Evolutionary conservation across 805 yeast species (phyloP).

Genomic region (Starmera amethionina): DNA sequence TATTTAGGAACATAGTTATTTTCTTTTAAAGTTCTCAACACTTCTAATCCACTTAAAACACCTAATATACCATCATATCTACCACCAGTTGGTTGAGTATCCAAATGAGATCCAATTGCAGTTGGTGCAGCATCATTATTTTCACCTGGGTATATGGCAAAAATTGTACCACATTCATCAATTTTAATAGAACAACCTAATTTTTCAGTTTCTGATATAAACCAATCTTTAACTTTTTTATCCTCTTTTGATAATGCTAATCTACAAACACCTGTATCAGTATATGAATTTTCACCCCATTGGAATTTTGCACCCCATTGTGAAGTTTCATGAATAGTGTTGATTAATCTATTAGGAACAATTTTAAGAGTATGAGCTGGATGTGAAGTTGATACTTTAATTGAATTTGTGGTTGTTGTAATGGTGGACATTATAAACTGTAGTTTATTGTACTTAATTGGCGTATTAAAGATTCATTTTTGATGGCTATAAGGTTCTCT

Average conservation of each 20-base stretch:
- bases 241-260: slow-evolving; percentile 54
- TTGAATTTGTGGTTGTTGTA: too few species aligned
- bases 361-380: too few species aligned
- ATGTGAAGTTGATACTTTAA: not conserved
- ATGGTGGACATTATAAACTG: too few species aligned
- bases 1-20: slow-evolving; percentile 48
- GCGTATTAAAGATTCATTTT: too few species aligned
- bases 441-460: too few species aligned
- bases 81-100: slow-evolving; percentile 74
- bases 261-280: slow-evolving; percentile 62
- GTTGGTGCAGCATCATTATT: slow-evolving; percentile 40
- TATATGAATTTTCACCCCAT: slow-evolving; percentile 40
- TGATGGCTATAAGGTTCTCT: too few species aligned
- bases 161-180: slow-evolving; percentile 61
- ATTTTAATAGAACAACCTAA: slow-evolving; percentile 50
- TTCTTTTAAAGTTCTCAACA: slow-evolving; percentile 53
- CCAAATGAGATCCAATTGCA: slow-evolving; percentile 65
- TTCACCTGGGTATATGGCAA: slow-evolving; percentile 53
- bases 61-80: slow-evolving; percentile 67
- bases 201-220: slow-evolving; percentile 36
- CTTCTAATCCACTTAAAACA: slow-evolving; percentile 57
- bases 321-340: slow-evolving; percentile 55
- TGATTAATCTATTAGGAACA: slow-evolving; percentile 28
- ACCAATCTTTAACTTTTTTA: slow-evolving; percentile 58
- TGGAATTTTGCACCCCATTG: slow-evolving; percentile 53